Conservation (phyloP, 495 filamentous ascomycete genomes). For the Apodospora peruviana region DNA sequence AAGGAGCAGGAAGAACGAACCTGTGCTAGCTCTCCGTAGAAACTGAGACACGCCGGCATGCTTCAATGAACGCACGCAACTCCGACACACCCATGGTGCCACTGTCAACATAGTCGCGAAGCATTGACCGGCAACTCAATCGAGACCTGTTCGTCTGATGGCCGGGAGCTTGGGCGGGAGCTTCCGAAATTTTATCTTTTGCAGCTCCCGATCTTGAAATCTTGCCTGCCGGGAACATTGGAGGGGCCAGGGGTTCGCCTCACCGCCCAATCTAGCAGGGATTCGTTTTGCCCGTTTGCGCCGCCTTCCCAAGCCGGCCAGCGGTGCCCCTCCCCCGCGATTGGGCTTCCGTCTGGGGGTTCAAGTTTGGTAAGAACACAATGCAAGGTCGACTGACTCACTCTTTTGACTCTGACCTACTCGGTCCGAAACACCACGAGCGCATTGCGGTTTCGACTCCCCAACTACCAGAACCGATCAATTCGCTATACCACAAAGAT, state of each 20-base stretch:
- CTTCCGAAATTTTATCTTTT: slow-evolving; percentile 5
- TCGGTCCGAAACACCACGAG: background rate
- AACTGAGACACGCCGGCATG: slow-evolving; percentile 28
- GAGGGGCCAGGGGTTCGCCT: background rate
- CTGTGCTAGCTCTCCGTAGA: slow-evolving; percentile 41
- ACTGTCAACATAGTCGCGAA: slow-evolving; percentile 43
- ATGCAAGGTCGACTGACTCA: background rate
- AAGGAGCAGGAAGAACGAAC: slow-evolving; percentile 16
- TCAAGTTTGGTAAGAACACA: background rate
- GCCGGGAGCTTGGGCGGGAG: background rate
- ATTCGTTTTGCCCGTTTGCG: background rate
- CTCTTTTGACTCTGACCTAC: too few species aligned
- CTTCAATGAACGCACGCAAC: slow-evolving; percentile 38
- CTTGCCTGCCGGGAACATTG: slow-evolving; percentile 14
- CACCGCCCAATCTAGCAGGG: background rate
- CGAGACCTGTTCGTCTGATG: background rate
- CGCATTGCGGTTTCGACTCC: too few species aligned
- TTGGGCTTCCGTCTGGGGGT: background rate
- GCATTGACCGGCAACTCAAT: background rate
- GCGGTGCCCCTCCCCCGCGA: slow-evolving; percentile 14
- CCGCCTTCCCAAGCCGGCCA: slow-evolving; percentile 2
- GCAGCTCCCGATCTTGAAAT: too few species aligned
- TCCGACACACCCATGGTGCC: slow-evolving; percentile 50
- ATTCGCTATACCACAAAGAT: too few species aligned
- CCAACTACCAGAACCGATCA: background rate